These are phyloP conservation scores for Sclerotinia sclerotiorum DNA, from an alignment of 2,329 filamentous ascomycete genomes.

Conservation along the genomic window DNA sequence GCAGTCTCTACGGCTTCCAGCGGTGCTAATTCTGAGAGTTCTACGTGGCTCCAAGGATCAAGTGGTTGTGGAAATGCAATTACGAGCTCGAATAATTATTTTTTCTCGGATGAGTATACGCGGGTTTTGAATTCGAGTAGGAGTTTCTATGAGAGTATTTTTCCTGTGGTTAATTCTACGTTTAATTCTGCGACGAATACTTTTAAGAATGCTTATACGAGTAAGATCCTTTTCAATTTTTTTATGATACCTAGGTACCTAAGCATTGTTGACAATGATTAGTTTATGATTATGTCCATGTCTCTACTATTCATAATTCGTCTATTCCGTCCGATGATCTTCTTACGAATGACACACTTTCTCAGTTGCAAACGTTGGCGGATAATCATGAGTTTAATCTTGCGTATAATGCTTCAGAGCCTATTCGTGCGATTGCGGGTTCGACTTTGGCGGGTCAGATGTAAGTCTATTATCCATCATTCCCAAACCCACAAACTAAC, in stretches of 20 bases:
- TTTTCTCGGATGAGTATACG: constrained; percentile 50
- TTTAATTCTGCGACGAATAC: constrained; percentile 48
- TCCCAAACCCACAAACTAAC: neutral
- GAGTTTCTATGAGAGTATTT: constrained; percentile 57
- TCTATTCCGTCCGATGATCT: constrained; percentile 59
- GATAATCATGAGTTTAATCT: constrained; percentile 79
- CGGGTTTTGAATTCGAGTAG: constrained; percentile 51
- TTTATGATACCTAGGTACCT: neutral
- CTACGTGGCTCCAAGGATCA: constrained; percentile 58
- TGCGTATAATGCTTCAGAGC: constrained; percentile 75
- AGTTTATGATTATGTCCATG: constrained; percentile 62
- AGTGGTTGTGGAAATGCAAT: constrained; percentile 57
- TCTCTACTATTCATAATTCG: constrained; percentile 59
- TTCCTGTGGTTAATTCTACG: constrained; percentile 56
- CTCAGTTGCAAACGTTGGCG: constrained; percentile 70
- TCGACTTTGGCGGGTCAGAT: constrained; percentile 58
- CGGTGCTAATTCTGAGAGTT: constrained; percentile 57
- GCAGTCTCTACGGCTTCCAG: constrained; percentile 53
- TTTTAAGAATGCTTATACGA: constrained; percentile 62
- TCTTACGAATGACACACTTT: constrained; percentile 58
- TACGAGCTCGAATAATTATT: constrained; percentile 56
- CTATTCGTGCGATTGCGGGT: constrained; percentile 58
- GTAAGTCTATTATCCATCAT: constrained; percentile 23
- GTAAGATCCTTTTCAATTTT: constrained; percentile 45
- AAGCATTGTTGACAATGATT: constrained; percentile 22